These are phyloP conservation scores for Rhipidocladum racemiflorum DNA, from an alignment of 176 grass and related monocot genomes.

Conservation along the genomic window DNA sequence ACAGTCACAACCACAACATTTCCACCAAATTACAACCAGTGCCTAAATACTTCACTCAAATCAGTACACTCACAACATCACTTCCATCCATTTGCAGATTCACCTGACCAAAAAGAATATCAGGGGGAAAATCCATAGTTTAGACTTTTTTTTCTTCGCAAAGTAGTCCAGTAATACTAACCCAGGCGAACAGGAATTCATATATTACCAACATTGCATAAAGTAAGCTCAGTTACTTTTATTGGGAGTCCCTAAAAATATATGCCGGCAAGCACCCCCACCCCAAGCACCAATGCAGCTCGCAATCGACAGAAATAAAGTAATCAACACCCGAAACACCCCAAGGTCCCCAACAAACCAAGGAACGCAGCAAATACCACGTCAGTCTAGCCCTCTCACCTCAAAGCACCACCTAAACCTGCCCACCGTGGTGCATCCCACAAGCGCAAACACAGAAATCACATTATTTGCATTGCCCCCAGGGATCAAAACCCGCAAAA, in stretches of 20 bases:
- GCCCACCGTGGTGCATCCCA: background rate
- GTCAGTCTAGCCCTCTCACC: background rate
- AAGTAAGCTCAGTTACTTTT: background rate
- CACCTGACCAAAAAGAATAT: background rate
- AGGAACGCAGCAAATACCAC: background rate
- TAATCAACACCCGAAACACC: slow-evolving; percentile 2
- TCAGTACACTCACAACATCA: background rate
- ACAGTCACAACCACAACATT: background rate
- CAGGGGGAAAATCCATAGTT: background rate
- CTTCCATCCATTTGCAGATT: background rate
- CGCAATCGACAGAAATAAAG: background rate
- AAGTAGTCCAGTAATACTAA: background rate
- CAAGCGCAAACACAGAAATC: background rate
- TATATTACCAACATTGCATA: background rate
- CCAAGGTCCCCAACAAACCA: background rate
- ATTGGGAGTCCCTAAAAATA: background rate
- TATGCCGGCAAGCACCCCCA: background rate
- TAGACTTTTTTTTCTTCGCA: background rate
- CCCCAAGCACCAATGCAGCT: slow-evolving; percentile 1
- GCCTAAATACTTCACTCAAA: background rate
- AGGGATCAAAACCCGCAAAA: background rate
- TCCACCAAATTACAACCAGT: background rate
- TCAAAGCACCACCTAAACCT: slow-evolving; percentile 11
- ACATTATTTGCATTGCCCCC: slow-evolving; percentile 35
- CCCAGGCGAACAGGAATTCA: background rate